A percentile compares a stretch with the other conserved stretches of the same genome.
Evolutionary conservation across 371 early-diverging fungal species (phyloP).

Genomic region (Globomyces sp.): DNA sequence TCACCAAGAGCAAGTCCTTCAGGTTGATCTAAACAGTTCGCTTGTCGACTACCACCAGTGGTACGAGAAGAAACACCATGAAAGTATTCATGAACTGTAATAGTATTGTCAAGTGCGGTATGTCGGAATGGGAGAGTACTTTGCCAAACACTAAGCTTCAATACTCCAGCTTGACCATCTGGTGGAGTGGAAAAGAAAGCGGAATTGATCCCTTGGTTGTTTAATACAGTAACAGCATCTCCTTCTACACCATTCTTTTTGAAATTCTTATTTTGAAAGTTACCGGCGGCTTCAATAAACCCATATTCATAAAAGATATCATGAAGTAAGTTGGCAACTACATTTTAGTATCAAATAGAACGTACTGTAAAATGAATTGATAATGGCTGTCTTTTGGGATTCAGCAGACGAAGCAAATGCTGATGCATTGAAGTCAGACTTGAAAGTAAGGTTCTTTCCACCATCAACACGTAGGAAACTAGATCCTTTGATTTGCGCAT

Average conservation of each 20-base stretch:
- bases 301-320: conserved; percentile 75
- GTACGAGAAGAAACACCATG: conserved; percentile 89
- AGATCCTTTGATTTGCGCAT: conserved; percentile 10
- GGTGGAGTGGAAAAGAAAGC: conserved; percentile 43
- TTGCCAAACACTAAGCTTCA: conserved; percentile 48
- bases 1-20: conserved; percentile 93
- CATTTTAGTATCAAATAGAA: no score
- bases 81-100: conserved; percentile 80
- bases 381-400: conserved; percentile 26
- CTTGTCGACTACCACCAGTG: conserved; percentile 86
- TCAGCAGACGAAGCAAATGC: conserved; percentile 3
- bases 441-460: conserved; percentile 1
- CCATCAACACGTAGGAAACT: background rate
- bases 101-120: conserved; percentile 38
- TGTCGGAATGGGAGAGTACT: conserved; percentile 35
- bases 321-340: conserved; percentile 59
- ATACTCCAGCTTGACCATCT: conserved; percentile 40
- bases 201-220: conserved; percentile 16
- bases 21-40: conserved; percentile 78
- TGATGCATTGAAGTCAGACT: conserved; percentile 12
- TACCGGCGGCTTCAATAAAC: conserved; percentile 84
- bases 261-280: conserved; percentile 85
- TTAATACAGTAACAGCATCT: conserved; percentile 29
- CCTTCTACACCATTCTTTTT: conserved; percentile 53
- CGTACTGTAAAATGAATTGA: conserved; percentile 34